Conservation (phyloP, 2,329 filamentous ascomycete species). For the Aspergillus fructus region DNA sequence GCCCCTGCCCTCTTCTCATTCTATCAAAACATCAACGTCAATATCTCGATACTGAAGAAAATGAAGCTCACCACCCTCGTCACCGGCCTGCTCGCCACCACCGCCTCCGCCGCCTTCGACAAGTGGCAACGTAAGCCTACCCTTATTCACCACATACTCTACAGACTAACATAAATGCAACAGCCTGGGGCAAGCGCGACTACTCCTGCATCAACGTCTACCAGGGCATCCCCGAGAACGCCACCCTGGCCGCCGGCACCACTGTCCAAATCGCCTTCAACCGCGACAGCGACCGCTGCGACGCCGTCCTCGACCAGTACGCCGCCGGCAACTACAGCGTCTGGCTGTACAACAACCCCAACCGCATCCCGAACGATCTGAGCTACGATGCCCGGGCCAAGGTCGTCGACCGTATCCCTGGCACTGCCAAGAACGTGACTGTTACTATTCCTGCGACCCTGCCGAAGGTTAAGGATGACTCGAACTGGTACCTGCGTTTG, state of each 20-base stretch:
- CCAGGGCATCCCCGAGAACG: constrained; percentile 33
- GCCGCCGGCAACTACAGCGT: constrained; percentile 24
- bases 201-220: constrained; percentile 34
- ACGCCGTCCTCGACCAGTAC: constrained; percentile 20
- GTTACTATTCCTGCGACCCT: constrained; percentile 26
- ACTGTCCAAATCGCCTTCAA: constrained; percentile 28
- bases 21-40: too few relatives aligned
- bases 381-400: constrained; percentile 21
- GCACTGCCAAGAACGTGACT: constrained; percentile 18
- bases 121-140: constrained; percentile 28
- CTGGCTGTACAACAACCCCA: constrained; percentile 33
- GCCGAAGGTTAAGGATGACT: constrained; percentile 25
- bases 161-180: neutral
- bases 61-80: constrained; percentile 33
- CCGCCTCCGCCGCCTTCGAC: constrained; percentile 29
- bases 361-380: constrained; percentile 21
- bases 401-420: constrained; percentile 21
- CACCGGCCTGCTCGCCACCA: constrained; percentile 25
- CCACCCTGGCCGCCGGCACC: constrained; percentile 26
- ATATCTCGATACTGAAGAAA: neutral
- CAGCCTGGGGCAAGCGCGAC: constrained; percentile 36
- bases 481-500: constrained; percentile 31
- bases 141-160: neutral
- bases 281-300: constrained; percentile 27
- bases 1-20: too few relatives aligned